A percentile compares a stretch with the other conserved stretches of the same genome.
Conservation (phyloP, 192 early-diverging fungal genomes). For the Backusella circina region DNA sequence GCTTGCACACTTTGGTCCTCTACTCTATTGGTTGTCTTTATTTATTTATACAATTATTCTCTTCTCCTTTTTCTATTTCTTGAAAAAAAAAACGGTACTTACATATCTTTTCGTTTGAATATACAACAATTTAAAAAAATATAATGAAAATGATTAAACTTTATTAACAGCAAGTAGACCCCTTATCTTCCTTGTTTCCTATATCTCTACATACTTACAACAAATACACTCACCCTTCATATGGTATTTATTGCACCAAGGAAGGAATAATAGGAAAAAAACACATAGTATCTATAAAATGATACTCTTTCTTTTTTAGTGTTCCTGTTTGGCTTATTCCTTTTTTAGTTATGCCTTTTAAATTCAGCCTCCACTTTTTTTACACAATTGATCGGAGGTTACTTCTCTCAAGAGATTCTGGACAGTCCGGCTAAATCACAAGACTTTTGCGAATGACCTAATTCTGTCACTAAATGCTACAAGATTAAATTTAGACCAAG, state of each 20-base stretch:
- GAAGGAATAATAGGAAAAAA: not conserved
- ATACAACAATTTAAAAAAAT: not conserved
- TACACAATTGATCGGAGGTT: not conserved
- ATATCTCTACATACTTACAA: not conserved
- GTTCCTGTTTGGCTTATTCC: not conserved
- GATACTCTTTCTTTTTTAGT: not conserved
- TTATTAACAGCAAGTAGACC: not conserved
- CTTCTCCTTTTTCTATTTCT: no score
- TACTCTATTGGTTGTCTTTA: no score
- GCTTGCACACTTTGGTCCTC: no score
- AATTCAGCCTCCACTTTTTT: not conserved
- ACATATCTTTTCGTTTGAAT: not conserved
- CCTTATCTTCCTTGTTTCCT: not conserved
- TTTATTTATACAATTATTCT: no score
- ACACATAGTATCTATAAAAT: not conserved
- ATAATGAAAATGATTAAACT: not conserved
- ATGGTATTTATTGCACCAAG: not conserved
- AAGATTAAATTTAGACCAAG: constrained; percentile 4
- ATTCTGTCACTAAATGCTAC: not conserved
- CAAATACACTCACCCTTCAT: not conserved
- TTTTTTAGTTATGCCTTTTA: not conserved
- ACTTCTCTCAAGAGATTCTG: not conserved
- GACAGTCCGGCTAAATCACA: not conserved
- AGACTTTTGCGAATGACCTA: not conserved
- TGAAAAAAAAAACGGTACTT: no score